Percentiles rank a stretch among this genome's conserved stretches.
Evolutionary conservation across 2,329 filamentous ascomycete genomes (phyloP).

Genomic region (Plectosphaerella cucumerina): DNA sequence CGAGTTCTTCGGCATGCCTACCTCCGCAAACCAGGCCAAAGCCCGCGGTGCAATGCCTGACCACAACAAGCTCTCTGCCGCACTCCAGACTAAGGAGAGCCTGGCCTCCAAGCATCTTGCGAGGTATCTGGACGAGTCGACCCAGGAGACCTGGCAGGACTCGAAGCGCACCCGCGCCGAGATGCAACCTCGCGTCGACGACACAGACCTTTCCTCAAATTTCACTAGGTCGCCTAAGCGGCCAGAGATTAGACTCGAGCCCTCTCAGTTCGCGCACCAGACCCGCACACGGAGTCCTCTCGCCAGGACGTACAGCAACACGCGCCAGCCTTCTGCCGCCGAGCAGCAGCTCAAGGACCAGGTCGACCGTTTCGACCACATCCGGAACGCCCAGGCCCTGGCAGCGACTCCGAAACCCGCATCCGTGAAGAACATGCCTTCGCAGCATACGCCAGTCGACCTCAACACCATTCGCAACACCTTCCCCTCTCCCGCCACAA

Average conservation of each 20-base stretch:
- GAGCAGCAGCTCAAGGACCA: neutral
- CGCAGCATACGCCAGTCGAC: constrained; percentile 10
- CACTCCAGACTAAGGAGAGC: constrained; percentile 37
- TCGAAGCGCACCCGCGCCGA: constrained; percentile 39
- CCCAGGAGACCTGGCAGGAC: constrained; percentile 33
- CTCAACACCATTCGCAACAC: constrained; percentile 12
- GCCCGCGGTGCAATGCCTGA: neutral
- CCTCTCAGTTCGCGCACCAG: constrained; percentile 20
- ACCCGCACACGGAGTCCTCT: constrained; percentile 32
- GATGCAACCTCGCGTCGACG: constrained; percentile 52
- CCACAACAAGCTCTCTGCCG: constrained; percentile 2
- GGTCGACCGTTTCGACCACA: constrained; percentile 5
- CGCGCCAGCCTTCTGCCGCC: constrained; percentile 20
- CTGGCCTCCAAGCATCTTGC: constrained; percentile 15
- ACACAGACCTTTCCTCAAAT: constrained; percentile 43
- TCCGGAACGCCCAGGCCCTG: constrained; percentile 10
- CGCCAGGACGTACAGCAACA: constrained; percentile 25
- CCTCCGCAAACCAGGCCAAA: constrained; percentile 14
- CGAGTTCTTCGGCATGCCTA: constrained; percentile 42
- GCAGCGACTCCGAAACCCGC: constrained; percentile 7
- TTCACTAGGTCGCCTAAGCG: constrained; percentile 33
- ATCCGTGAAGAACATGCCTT: neutral
- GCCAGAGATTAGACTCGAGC: constrained; percentile 14
- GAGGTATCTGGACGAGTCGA: constrained; percentile 36
- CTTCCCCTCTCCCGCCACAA: constrained; percentile 26